These are phyloP conservation scores for Clonostachys rhizophaga DNA, from an alignment of 2,329 filamentous ascomycete species.

Conservation along the genomic window DNA sequence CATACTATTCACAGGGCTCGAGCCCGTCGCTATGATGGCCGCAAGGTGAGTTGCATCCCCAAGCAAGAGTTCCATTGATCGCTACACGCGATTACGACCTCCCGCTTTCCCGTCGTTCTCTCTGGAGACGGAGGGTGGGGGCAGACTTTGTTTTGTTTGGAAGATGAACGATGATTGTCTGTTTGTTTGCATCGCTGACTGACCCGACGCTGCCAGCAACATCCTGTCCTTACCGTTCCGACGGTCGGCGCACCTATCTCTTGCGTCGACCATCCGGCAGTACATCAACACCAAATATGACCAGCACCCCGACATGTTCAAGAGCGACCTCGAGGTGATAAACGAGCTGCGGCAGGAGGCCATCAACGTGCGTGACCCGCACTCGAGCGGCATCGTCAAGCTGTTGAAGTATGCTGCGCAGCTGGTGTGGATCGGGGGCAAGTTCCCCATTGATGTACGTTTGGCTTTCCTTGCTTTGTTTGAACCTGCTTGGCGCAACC, in stretches of 20 bases:
- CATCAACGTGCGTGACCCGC: constrained; percentile 83
- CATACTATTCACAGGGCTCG: no score
- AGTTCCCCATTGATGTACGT: constrained; percentile 87
- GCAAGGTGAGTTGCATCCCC: no score
- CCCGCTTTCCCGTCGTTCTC: no score
- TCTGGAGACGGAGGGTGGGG: no score
- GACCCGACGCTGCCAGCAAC: constrained; percentile 29
- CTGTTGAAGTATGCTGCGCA: constrained; percentile 91
- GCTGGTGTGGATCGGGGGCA: constrained; percentile 86
- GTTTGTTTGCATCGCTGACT: neutral
- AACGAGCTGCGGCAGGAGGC: constrained; percentile 80
- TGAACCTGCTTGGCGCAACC: neutral
- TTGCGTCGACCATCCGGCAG: constrained; percentile 80
- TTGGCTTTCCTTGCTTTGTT: neutral
- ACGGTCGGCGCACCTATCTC: constrained; percentile 71
- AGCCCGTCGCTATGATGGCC: no score
- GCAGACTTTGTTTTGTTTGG: no score
- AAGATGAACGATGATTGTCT: no score
- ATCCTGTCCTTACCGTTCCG: constrained; percentile 84
- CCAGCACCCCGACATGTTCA: constrained; percentile 96
- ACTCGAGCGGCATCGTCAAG: constrained; percentile 80
- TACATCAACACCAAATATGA: constrained; percentile 99
- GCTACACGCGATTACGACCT: no score
- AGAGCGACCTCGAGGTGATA: constrained; percentile 77
- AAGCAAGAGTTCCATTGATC: no score